phyloP scores from a whole-genome alignment of 2,329 filamentous ascomycete species.

The Aspergillus niger region DNA sequence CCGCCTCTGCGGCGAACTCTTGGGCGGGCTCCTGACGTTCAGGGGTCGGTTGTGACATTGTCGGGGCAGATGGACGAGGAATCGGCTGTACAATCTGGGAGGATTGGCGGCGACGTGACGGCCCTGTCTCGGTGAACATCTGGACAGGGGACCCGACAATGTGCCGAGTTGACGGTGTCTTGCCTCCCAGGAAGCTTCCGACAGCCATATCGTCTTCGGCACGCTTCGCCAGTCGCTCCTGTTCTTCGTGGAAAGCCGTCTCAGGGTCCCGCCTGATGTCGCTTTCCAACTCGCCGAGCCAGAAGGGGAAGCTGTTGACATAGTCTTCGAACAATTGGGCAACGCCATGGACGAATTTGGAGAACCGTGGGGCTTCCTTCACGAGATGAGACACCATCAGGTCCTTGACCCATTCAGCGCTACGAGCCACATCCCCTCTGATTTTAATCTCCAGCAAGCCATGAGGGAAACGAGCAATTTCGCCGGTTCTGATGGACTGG shows the following conservation, averaged over 20 bases:
- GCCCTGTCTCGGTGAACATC: constrained; percentile 29
- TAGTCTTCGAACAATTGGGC: constrained; percentile 92
- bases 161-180: constrained; percentile 32
- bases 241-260: constrained; percentile 86
- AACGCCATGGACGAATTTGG: constrained; percentile 94
- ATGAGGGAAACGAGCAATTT: constrained; percentile 87
- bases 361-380: constrained; percentile 85
- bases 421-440: constrained; percentile 57
- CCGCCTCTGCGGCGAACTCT: constrained; percentile 16
- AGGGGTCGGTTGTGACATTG: constrained; percentile 39
- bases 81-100: constrained; percentile 30
- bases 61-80: constrained; percentile 38
- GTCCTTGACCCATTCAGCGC: constrained; percentile 84
- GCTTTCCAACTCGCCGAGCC: constrained; percentile 86
- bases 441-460: constrained; percentile 92
- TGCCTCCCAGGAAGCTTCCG: constrained; percentile 75
- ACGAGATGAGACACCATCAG: constrained; percentile 91
- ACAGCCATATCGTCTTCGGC: constrained; percentile 88
- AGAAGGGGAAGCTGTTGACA: constrained; percentile 95
- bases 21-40: constrained; percentile 36
- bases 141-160: constrained; percentile 39
- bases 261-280: constrained; percentile 95
- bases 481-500: constrained; percentile 80
- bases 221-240: constrained; percentile 75
- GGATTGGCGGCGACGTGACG: constrained; percentile 23